Evolutionary conservation across 148 eudicot genomes (phyloP), one percentile per base, ranked within the genome.

Genomic region (Rhododendron henanense): DNA sequence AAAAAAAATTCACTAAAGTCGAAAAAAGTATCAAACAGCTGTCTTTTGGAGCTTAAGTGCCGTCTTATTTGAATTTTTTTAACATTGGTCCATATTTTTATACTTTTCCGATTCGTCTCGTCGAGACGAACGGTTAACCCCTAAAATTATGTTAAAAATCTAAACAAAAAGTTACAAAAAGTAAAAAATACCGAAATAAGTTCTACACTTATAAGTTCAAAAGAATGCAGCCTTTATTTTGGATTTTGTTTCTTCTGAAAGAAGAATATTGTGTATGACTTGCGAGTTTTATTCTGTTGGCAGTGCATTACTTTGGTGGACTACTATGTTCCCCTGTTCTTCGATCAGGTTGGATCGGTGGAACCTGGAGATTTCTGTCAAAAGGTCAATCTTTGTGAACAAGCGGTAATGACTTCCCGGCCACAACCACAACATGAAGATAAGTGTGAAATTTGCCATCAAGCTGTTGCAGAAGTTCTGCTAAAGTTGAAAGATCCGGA

Each of bases 221-320:
- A 41, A 41, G 44, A 41, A 41, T 0, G 6, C 44, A 5, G 6
- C 44, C 6, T 5, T 9, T 47, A 47, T 23, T 78, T 7, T 78
- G 10, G 57, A 45, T n/a, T 79, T 47, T 48, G 81, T n/a, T 47
- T 78, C 55, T 25, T 78, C 48, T n/a, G 51, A 11, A 48, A 47
- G 48, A 45, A 25, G 23, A 3, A 50, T 16, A 48, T 80, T 28
- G 19, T 50, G 44, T 47, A 23, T 25, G 23, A 63, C 25, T 31
- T 45, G 59, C 35, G 19, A 15, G 50, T 39, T 53, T 1, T 39
- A 7, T 10, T 83, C 48, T 85, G 80, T 82, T 89, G 88, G 88
- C 96, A 95, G 99, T 97, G 99, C 87, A 86, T 85, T 74, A 65
- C 80, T 45, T 57, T 97, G 94, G 98, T 94, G 91, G 97, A 94